These are phyloP conservation scores for Dendrocalamus sinicus DNA, from an alignment of 176 grass and related monocot genomes.

Conservation along the genomic window DNA sequence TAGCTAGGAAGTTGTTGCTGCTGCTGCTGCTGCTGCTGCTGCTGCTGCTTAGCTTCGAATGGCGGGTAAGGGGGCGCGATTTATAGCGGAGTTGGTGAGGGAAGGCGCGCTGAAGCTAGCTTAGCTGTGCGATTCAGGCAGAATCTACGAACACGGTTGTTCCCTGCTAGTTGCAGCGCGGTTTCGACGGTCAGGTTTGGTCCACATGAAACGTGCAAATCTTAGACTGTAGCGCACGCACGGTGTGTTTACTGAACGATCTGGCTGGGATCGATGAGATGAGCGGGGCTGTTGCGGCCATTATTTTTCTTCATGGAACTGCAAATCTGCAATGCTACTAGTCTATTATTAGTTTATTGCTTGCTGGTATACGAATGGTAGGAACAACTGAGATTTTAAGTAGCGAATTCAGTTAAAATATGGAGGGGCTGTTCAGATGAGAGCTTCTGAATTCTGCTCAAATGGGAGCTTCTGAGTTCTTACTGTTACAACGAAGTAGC, in stretches of 20 bases:
- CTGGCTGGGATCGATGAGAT: not conserved
- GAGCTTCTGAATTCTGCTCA: not conserved
- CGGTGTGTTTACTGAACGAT: not conserved
- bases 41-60: not conserved
- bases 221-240: not conserved
- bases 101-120: not conserved
- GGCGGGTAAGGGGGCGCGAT: not conserved
- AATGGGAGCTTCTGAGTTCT: not conserved
- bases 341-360: not conserved
- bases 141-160: not conserved
- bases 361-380: not conserved
- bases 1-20: not conserved
- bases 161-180: constrained; percentile 17
- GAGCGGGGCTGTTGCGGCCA: not conserved
- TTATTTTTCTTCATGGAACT: constrained; percentile 11
- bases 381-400: not conserved
- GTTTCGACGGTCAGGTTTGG: not conserved
- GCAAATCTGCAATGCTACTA: not conserved
- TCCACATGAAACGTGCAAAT: not conserved
- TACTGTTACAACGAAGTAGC: too few relatives aligned
- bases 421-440: not conserved
- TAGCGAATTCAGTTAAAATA: not conserved
- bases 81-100: not conserved
- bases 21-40: not conserved
- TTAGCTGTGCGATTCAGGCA: not conserved